phyloP scores from a whole-genome alignment of 495 filamentous ascomycete species.

The Xylaria sp. region DNA sequence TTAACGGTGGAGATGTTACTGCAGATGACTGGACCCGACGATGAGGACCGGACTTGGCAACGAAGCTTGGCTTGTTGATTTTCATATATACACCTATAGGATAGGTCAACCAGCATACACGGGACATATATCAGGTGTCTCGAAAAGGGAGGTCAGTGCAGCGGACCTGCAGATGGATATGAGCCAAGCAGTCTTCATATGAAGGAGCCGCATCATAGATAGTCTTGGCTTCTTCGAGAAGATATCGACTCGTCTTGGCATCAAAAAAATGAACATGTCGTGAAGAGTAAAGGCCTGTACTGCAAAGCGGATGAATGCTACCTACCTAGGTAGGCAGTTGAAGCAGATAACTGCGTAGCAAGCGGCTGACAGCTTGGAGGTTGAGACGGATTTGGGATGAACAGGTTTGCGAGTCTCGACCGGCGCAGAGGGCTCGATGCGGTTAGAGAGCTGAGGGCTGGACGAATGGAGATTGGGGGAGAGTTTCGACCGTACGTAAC shows the following conservation, averaged over 20 bases:
- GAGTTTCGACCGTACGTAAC: background rate
- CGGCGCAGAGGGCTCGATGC: background rate
- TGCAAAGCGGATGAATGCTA: background rate
- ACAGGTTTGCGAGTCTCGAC: background rate
- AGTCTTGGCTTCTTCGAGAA: conserved; percentile 22
- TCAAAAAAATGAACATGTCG: background rate
- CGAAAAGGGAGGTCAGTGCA: conserved; percentile 22
- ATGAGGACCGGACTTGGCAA: conserved; percentile 22
- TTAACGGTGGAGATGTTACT: conserved; percentile 11
- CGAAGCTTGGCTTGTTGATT: conserved; percentile 23
- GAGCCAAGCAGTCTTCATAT: conserved; percentile 23
- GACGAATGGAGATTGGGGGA: conserved; percentile 7
- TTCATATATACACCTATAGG: conserved; percentile 6
- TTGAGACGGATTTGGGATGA: conserved; percentile 5
- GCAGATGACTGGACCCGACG: conserved; percentile 15
- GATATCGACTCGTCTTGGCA: conserved; percentile 21
- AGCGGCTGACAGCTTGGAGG: conserved; percentile 10
- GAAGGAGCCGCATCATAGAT: conserved; percentile 12
- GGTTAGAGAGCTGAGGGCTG: conserved; percentile 22
- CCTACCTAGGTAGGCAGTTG: conserved; percentile 13
- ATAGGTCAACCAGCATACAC: conserved; percentile 8
- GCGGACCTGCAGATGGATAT: conserved; percentile 19
- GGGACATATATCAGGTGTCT: conserved; percentile 2
- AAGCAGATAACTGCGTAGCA: conserved; percentile 5
- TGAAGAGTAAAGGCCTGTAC: background rate